phyloP scores from a whole-genome alignment of 1,139 yeast species.

The Geotrichum reessii region DNA sequence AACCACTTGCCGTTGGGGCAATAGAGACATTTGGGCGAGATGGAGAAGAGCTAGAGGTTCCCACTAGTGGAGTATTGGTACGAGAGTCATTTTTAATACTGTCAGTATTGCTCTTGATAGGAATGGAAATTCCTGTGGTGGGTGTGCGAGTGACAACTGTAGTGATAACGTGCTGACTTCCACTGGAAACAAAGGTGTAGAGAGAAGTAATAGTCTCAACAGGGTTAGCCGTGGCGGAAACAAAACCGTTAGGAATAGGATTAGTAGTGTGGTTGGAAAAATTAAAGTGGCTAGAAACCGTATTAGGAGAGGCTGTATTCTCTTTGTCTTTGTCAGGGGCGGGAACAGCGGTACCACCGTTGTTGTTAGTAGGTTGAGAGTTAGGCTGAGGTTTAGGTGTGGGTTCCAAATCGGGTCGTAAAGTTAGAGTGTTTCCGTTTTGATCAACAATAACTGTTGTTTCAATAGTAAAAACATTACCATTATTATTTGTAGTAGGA shows the following conservation, averaged over 20 bases:
- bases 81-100: not conserved
- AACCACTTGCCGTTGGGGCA: not conserved
- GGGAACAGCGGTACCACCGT: slow-evolving; percentile 8
- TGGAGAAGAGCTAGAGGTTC: no score
- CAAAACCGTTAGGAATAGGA: not conserved
- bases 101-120: not conserved
- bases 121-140: not conserved
- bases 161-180: not conserved
- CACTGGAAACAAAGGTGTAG: not conserved
- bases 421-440: slow-evolving; percentile 3
- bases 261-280: not conserved
- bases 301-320: slow-evolving; percentile 8
- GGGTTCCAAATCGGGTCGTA: slow-evolving; percentile 4
- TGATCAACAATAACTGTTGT: slow-evolving; percentile 13
- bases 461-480: not conserved
- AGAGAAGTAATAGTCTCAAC: not conserved
- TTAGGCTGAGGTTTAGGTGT: not conserved
- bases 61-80: not conserved
- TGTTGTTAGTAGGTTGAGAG: slow-evolving; percentile 1
- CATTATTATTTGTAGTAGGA: not conserved
- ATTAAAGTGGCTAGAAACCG: slow-evolving; percentile 3
- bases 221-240: not conserved
- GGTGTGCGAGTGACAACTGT: not conserved
- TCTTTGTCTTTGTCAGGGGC: slow-evolving; percentile 6
- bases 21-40: not conserved